Conservation (phyloP, 352 stramenopile genomes). For the Globisporangium middletonii region DNA sequence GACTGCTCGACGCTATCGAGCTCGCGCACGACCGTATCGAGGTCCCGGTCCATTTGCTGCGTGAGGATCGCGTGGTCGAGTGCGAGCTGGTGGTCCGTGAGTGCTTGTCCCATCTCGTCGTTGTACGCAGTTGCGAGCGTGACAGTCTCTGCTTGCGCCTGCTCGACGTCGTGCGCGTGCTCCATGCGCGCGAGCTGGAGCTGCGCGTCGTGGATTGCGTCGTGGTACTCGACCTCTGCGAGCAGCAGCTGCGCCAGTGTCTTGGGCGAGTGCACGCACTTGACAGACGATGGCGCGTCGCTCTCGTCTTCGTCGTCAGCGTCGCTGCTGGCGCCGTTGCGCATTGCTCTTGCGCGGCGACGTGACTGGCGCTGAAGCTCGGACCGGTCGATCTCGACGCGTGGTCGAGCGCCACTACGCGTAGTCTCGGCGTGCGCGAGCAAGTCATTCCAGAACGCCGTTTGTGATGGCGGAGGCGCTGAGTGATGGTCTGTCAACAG, state of each 20-base stretch:
- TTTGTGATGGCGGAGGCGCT: background rate
- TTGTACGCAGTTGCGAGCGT: slow-evolving; percentile 55
- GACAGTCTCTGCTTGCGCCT: slow-evolving; percentile 45
- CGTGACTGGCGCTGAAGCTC: slow-evolving; percentile 6
- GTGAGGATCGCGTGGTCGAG: slow-evolving; percentile 42
- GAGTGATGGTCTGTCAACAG: background rate
- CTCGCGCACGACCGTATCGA: slow-evolving; percentile 33
- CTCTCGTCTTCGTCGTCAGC: slow-evolving; percentile 15
- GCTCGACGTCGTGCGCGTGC: slow-evolving; percentile 41
- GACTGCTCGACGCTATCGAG: slow-evolving; percentile 28
- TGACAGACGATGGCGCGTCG: background rate
- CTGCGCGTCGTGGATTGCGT: slow-evolving; percentile 57
- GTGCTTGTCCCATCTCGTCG: slow-evolving; percentile 52
- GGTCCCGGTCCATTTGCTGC: slow-evolving; percentile 43
- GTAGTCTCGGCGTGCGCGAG: slow-evolving; percentile 4
- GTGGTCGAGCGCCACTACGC: background rate
- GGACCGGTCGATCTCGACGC: slow-evolving; percentile 9
- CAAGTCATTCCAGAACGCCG: slow-evolving; percentile 11
- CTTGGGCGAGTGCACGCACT: slow-evolving; percentile 34
- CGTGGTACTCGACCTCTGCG: slow-evolving; percentile 62
- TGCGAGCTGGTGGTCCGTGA: slow-evolving; percentile 34
- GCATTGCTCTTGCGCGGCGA: background rate
- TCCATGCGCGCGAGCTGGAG: slow-evolving; percentile 56
- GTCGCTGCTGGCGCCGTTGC: slow-evolving; percentile 8
- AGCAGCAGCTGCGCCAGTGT: slow-evolving; percentile 44